Evolutionary conservation across 192 early-diverging fungal species (phyloP).

Genomic region (Mortierella claussenii): DNA sequence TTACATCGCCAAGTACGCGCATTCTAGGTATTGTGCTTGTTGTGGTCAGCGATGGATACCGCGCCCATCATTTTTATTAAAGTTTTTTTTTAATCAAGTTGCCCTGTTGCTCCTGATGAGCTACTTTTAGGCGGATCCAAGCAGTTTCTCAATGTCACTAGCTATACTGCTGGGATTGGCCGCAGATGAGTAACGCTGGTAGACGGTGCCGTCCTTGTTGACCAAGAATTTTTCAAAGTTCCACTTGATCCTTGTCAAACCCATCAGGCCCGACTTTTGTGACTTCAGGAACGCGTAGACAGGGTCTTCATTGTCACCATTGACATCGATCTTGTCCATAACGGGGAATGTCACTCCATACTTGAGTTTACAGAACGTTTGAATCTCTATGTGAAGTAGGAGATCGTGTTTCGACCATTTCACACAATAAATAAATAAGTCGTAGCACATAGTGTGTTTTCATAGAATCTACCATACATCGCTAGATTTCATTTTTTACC

Average conservation of each 20-base stretch:
- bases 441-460: too few species aligned
- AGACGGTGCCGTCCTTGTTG: slow-evolving; percentile 63
- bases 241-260: slow-evolving; percentile 76
- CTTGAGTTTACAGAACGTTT: slow-evolving; percentile 70
- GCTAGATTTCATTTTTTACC: slow-evolving; percentile 30
- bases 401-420: too few species aligned
- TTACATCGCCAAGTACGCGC: too few species aligned
- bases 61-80: too few species aligned
- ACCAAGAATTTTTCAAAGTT: slow-evolving; percentile 91
- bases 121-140: too few species aligned
- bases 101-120: too few species aligned
- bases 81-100: too few species aligned
- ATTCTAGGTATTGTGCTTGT: too few species aligned
- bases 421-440: too few species aligned
- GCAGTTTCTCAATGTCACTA: slow-evolving; percentile 63
- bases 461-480: too few species aligned
- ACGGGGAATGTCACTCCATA: slow-evolving; percentile 91
- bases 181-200: slow-evolving; percentile 71
- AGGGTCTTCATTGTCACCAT: slow-evolving; percentile 70
- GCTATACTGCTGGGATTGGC: slow-evolving; percentile 70
- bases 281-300: slow-evolving; percentile 72
- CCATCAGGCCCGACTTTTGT: slow-evolving; percentile 60
- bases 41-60: too few species aligned
- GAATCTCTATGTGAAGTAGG: slow-evolving; percentile 56
- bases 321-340: slow-evolving; percentile 88